Conservation (phyloP, 345 rosid genomes). For the Noccaea caerulescens region DNA sequence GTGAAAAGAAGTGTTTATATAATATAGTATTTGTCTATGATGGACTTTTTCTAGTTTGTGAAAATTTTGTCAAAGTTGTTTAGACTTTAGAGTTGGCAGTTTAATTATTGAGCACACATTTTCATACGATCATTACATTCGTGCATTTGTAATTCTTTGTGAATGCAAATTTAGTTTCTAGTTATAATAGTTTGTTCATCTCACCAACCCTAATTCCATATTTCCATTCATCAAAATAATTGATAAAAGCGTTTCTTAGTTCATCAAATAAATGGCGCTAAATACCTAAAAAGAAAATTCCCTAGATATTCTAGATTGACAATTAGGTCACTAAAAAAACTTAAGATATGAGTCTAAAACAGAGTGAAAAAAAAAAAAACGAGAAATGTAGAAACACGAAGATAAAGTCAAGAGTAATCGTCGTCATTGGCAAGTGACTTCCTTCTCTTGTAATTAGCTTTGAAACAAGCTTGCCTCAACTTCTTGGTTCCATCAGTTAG, state of each 20-base stretch:
- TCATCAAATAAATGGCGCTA: constrained; percentile 3
- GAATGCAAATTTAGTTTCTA: background rate
- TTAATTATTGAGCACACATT: background rate
- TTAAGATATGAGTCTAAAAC: background rate
- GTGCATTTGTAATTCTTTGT: background rate
- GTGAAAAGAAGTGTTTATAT: background rate
- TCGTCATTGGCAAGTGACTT: constrained; percentile 40
- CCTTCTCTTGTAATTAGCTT: constrained; percentile 64
- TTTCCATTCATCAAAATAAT: constrained; percentile 15
- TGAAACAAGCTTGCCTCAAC: constrained; percentile 69
- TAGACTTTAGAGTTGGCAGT: background rate
- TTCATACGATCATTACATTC: background rate
- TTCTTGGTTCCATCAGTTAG: constrained; percentile 56
- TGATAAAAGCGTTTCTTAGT: background rate
- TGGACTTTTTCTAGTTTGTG: constrained; percentile 5
- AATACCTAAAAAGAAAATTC: constrained; percentile 3
- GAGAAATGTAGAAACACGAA: constrained; percentile 2
- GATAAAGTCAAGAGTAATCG: constrained; percentile 5
- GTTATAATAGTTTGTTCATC: background rate
- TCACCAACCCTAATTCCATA: background rate
- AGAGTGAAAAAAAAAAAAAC: background rate
- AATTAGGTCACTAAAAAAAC: constrained; percentile 2
- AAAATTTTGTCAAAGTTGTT: constrained; percentile 14
- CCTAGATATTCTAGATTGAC: constrained; percentile 24
- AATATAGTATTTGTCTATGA: background rate